phyloP scores from a whole-genome alignment of 768 basidiomycete genomes.

The Candolleomyces eurysporus region DNA sequence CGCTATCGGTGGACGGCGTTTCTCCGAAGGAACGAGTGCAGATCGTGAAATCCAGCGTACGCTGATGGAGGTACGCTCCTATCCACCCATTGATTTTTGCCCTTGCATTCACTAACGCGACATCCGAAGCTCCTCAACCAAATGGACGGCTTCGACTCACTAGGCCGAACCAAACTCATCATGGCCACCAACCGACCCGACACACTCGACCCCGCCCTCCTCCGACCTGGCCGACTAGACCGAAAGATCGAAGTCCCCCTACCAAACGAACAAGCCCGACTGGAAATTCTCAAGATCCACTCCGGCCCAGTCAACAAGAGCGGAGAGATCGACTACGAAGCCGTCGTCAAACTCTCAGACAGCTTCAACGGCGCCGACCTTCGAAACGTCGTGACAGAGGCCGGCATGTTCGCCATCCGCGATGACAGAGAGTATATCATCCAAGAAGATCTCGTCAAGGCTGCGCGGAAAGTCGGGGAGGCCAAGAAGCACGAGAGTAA shows the following conservation, averaged over 20 bases:
- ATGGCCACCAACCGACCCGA: constrained; percentile 99
- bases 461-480: constrained; percentile 91
- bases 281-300: constrained; percentile 98
- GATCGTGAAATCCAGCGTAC: constrained; percentile 99
- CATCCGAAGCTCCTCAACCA: constrained; percentile 84
- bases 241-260: constrained; percentile 97
- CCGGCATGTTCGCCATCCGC: constrained; percentile 98
- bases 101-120: not conserved
- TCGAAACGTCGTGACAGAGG: constrained; percentile 92
- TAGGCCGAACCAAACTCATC: constrained; percentile 94
- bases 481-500: constrained; percentile 97
- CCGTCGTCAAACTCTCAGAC: constrained; percentile 95
- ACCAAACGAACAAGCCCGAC: constrained; percentile 93
- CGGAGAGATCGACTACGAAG: constrained; percentile 96
- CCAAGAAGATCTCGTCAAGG: constrained; percentile 96
- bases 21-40: constrained; percentile 95
- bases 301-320: constrained; percentile 90
- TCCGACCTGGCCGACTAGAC: constrained; percentile 94
- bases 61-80: constrained; percentile 75
- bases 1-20: constrained; percentile 86
- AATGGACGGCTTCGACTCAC: constrained; percentile 99
- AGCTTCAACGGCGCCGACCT: constrained; percentile 96
- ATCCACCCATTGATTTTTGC: not conserved
- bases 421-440: constrained; percentile 90
- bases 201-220: constrained; percentile 93